Evolutionary conservation across 495 filamentous ascomycete species (phyloP).

Genomic region (Aspergillus mulundensis): DNA sequence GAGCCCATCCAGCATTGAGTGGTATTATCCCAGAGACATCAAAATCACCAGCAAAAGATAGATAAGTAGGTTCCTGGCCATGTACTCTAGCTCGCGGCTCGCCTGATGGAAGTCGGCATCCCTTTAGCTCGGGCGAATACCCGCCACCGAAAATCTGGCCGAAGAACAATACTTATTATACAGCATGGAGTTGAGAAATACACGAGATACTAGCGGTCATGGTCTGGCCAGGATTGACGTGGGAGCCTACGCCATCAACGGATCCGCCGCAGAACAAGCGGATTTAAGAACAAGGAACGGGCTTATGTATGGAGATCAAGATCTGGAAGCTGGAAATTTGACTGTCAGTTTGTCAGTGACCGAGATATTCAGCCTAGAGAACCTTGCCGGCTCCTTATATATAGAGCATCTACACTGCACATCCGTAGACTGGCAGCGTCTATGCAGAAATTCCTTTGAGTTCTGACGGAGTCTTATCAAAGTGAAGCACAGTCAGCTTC

Average conservation of each 20-base stretch:
- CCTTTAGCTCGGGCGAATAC: not conserved
- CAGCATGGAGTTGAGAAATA: not conserved
- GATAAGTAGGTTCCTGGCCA: not conserved
- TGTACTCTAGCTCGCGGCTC: not conserved
- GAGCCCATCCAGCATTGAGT: not conserved
- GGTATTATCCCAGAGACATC: too few species aligned
- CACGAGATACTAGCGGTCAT: not conserved
- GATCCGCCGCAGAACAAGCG: not conserved
- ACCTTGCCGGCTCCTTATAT: not conserved
- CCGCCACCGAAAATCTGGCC: not conserved
- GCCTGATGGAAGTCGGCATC: not conserved
- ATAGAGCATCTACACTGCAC: too few species aligned
- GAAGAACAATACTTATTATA: not conserved
- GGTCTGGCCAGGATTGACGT: not conserved
- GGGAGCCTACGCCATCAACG: conserved; percentile 1
- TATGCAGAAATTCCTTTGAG: not conserved
- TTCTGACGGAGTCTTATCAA: not conserved
- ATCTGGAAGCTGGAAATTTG: not conserved
- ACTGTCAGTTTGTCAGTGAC: not conserved
- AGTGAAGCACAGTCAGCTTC: not conserved
- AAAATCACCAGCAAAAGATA: too few species aligned
- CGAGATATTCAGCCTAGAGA: not conserved
- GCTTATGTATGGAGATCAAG: not conserved
- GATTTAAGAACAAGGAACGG: not conserved
- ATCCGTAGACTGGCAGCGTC: too few species aligned